Conservation (phyloP, 768 basidiomycete species). For the Fomitopsis serialis region DNA sequence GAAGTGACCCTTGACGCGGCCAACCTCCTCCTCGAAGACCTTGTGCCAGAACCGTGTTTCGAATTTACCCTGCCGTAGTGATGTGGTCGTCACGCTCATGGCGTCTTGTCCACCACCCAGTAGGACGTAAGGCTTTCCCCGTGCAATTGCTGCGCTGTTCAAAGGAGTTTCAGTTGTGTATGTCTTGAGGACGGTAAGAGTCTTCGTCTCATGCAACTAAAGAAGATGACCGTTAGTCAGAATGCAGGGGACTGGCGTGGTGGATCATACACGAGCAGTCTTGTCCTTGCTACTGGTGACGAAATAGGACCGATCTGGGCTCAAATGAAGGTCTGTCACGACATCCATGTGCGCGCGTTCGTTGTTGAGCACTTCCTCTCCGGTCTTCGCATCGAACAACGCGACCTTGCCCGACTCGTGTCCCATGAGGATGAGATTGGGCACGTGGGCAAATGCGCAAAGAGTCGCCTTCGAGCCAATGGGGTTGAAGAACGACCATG, state of each 20-base stretch:
- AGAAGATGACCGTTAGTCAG: background rate
- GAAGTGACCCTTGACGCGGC: constrained; percentile 96
- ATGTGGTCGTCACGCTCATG: constrained; percentile 95
- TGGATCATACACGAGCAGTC: constrained; percentile 71
- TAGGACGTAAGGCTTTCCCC: constrained; percentile 82
- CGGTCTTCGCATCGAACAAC: constrained; percentile 82
- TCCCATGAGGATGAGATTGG: constrained; percentile 81
- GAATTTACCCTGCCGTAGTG: constrained; percentile 91
- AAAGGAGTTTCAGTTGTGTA: constrained; percentile 90
- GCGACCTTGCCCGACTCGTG: constrained; percentile 96
- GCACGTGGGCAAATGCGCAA: constrained; percentile 80
- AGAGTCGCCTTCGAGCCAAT: constrained; percentile 96
- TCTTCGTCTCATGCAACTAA: constrained; percentile 85
- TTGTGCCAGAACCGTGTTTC: constrained; percentile 99
- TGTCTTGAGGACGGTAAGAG: constrained; percentile 87
- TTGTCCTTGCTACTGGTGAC: constrained; percentile 97
- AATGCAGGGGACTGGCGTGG: background rate
- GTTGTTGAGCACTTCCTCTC: constrained; percentile 78
- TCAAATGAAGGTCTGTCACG: constrained; percentile 91
- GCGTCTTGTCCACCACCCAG: constrained; percentile 98
- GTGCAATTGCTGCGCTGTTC: constrained; percentile 88
- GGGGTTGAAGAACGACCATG: constrained; percentile 75
- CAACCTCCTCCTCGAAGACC: constrained; percentile 93
- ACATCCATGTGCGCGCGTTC: constrained; percentile 84
- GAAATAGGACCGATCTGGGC: constrained; percentile 89